Conservation (phyloP, 352 stramenopile genomes). For the Phytophthora multivora region DNA sequence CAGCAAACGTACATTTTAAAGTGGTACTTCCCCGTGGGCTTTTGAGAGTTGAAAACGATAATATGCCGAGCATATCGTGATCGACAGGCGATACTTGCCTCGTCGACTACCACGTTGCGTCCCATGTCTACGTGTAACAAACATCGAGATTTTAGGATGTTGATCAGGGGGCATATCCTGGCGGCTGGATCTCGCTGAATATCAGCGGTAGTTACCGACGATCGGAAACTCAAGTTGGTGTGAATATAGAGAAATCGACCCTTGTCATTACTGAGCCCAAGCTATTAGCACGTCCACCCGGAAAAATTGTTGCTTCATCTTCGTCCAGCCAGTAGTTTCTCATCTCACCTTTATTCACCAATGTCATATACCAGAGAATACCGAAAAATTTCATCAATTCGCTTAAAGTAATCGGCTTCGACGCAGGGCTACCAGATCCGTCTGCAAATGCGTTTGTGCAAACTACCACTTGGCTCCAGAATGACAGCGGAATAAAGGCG, state of each 20-base stretch:
- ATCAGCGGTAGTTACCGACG: background rate
- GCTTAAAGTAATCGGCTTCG: no score
- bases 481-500: conserved; percentile 3
- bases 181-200: background rate
- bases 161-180: conserved; percentile 8
- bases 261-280: conserved; percentile 28
- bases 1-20: conserved; percentile 38
- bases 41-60: conserved; percentile 33
- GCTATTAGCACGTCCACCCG: background rate
- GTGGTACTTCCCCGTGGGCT: conserved; percentile 39
- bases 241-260: conserved; percentile 21
- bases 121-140: conserved; percentile 25
- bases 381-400: conserved; percentile 35
- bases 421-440: no score
- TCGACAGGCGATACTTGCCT: conserved; percentile 30
- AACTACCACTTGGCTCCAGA: background rate
- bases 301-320: conserved; percentile 20
- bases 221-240: background rate
- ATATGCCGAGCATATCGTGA: conserved; percentile 32
- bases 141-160: conserved; percentile 26
- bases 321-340: conserved; percentile 36
- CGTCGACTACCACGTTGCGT: conserved; percentile 28
- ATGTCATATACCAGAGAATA: conserved; percentile 31
- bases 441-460: no score
- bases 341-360: conserved; percentile 33